Percentiles rank a stretch among this genome's conserved stretches.
These are phyloP conservation scores for Podospora bellae-mahoneyi DNA, from an alignment of 495 filamentous ascomycete genomes.

Conservation along the genomic window DNA sequence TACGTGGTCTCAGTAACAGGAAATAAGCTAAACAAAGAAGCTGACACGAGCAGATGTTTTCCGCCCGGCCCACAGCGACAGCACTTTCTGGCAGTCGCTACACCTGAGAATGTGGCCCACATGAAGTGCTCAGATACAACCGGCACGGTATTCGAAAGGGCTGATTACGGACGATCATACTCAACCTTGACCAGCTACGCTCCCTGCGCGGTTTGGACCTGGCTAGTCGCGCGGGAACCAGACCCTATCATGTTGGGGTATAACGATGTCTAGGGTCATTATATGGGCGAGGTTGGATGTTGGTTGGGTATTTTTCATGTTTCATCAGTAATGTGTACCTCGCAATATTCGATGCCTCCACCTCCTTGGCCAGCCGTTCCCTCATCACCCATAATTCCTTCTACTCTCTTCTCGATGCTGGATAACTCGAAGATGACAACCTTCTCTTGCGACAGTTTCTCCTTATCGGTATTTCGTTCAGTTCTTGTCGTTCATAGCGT, in stretches of 20 bases:
- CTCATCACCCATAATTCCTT: too few species aligned
- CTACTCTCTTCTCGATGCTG: too few species aligned
- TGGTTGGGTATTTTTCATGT: too few species aligned
- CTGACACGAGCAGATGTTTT: constrained; percentile 27
- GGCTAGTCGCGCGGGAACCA: constrained; percentile 25
- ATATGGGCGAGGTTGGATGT: too few species aligned
- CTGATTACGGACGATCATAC: constrained; percentile 31
- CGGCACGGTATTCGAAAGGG: constrained; percentile 27
- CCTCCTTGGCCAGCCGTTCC: too few species aligned
- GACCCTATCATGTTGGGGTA: constrained; percentile 26
- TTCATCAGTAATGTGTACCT: too few species aligned
- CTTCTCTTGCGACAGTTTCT: too few species aligned
- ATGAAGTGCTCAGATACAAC: constrained; percentile 41
- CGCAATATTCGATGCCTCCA: too few species aligned
- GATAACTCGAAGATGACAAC: too few species aligned
- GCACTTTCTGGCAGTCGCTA: constrained; percentile 53
- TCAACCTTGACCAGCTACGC: constrained; percentile 32
- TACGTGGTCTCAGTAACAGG: constrained; percentile 13
- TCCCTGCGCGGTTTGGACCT: constrained; percentile 31
- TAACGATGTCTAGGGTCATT: constrained; percentile 26
- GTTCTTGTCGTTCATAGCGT: too few species aligned
- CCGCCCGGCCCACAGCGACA: constrained; percentile 34
- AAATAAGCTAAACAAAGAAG: neutral
- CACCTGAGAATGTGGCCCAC: constrained; percentile 47
- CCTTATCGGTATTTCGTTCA: too few species aligned